phyloP scores from a whole-genome alignment of 2,329 filamentous ascomycete species.

The Cordyceps farinosa region DNA sequence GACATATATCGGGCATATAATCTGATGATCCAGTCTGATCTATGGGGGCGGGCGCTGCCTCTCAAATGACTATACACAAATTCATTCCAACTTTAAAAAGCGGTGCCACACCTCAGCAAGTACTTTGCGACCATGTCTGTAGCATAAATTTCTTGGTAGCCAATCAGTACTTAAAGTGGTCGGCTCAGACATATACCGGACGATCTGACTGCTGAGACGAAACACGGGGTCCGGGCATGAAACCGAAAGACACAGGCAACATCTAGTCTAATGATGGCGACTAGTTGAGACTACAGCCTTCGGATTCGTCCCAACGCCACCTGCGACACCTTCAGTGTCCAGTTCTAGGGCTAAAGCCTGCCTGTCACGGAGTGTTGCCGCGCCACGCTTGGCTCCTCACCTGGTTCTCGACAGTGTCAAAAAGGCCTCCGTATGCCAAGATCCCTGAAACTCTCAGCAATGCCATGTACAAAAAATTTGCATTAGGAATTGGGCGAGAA shows the following conservation, averaged over 20 bases:
- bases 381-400: background rate
- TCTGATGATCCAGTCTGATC: slow-evolving; percentile 13
- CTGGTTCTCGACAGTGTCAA: background rate
- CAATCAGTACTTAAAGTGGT: slow-evolving; percentile 7
- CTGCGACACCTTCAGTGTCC: background rate
- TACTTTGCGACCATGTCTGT: slow-evolving; percentile 9
- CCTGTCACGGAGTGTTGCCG: background rate
- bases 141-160: background rate
- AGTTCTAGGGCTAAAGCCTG: background rate
- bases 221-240: slow-evolving; percentile 13
- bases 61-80: background rate
- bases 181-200: slow-evolving; percentile 19
- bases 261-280: background rate
- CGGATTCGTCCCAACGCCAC: background rate
- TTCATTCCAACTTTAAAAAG: slow-evolving; percentile 10
- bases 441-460: slow-evolving; percentile 5
- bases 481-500: background rate
- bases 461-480: background rate
- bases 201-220: slow-evolving; percentile 25
- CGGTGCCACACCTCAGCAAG: background rate
- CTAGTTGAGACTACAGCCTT: background rate
- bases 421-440: slow-evolving; percentile 5
- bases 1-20: slow-evolving; percentile 8
- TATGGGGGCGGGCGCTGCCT: background rate
- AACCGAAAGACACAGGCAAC: background rate